A percentile compares a stretch with the other conserved stretches of the same genome.
phyloP scores from a whole-genome alignment of 371 early-diverging fungal genomes.

The Mortierella sp. region DNA sequence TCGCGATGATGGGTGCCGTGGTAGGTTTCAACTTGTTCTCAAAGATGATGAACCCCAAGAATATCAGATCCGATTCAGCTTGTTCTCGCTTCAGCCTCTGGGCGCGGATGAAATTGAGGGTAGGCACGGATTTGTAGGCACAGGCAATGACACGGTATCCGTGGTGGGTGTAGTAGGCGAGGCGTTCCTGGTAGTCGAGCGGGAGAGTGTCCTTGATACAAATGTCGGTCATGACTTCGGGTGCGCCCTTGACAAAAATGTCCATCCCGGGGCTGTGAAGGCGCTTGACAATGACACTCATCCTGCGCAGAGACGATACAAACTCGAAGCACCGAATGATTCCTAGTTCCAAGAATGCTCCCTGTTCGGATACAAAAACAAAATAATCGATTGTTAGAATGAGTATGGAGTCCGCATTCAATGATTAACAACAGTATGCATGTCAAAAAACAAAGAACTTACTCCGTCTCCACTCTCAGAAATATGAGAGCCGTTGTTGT shows the following conservation, averaged over 20 bases:
- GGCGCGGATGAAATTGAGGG: slow-evolving; percentile 82
- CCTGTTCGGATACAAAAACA: slow-evolving; percentile 7
- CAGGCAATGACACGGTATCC: slow-evolving; percentile 98
- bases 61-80: slow-evolving; percentile 87
- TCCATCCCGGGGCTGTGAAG: slow-evolving; percentile 80
- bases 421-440: not conserved
- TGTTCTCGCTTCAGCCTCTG: slow-evolving; percentile 87
- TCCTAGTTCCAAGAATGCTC: slow-evolving; percentile 82
- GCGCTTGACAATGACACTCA: slow-evolving; percentile 93
- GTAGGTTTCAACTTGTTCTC: slow-evolving; percentile 98
- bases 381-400: not conserved
- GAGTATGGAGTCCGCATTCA: not conserved
- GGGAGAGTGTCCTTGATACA: slow-evolving; percentile 88
- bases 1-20: slow-evolving; percentile 85
- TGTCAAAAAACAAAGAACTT: not conserved
- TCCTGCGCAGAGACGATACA: slow-evolving; percentile 90
- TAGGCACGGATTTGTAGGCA: slow-evolving; percentile 81
- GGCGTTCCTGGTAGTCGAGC: slow-evolving; percentile 81
- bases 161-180: slow-evolving; percentile 92
- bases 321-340: slow-evolving; percentile 98
- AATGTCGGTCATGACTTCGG: slow-evolving; percentile 92
- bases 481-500: slow-evolving; percentile 6
- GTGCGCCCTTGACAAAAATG: slow-evolving; percentile 97
- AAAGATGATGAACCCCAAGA: slow-evolving; percentile 98
- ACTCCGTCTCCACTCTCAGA: slow-evolving; percentile 20